A percentile compares a stretch with the other conserved stretches of the same genome.
These are phyloP conservation scores for Boletus huronensis DNA, from an alignment of 768 basidiomycete species.

Conservation along the genomic window DNA sequence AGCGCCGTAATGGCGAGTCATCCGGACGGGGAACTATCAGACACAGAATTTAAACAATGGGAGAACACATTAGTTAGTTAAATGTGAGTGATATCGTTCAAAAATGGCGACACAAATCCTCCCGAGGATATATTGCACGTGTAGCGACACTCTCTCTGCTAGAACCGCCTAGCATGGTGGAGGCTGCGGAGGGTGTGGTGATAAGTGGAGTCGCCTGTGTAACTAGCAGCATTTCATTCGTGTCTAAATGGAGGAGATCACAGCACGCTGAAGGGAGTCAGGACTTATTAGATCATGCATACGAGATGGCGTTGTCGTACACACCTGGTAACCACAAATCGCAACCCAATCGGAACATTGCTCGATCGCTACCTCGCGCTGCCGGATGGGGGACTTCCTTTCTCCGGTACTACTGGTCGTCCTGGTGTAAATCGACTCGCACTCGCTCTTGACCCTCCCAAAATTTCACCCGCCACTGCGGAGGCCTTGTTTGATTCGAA, in stretches of 20 bases:
- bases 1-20: not conserved
- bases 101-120: not conserved
- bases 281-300: constrained; percentile 7
- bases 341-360: constrained; percentile 1
- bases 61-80: not conserved
- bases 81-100: constrained; percentile 12
- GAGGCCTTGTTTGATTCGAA: constrained; percentile 13
- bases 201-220: not conserved
- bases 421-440: constrained; percentile 2
- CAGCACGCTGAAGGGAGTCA: not conserved
- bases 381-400: not conserved
- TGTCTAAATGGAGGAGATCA: constrained; percentile 9
- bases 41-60: not conserved
- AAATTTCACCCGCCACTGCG: constrained; percentile 7
- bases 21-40: not conserved
- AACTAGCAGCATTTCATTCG: not conserved
- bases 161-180: not conserved
- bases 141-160: not conserved
- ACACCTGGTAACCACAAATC: constrained; percentile 15
- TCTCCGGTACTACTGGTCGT: constrained; percentile 9
- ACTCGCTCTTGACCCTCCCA: constrained; percentile 1
- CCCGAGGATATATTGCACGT: constrained; percentile 4
- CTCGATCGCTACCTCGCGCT: constrained; percentile 14
- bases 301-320: not conserved
- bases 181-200: not conserved